Evolutionary conservation across 2,329 filamentous ascomycete genomes (phyloP).

Genomic region (Cercospora sp.): DNA sequence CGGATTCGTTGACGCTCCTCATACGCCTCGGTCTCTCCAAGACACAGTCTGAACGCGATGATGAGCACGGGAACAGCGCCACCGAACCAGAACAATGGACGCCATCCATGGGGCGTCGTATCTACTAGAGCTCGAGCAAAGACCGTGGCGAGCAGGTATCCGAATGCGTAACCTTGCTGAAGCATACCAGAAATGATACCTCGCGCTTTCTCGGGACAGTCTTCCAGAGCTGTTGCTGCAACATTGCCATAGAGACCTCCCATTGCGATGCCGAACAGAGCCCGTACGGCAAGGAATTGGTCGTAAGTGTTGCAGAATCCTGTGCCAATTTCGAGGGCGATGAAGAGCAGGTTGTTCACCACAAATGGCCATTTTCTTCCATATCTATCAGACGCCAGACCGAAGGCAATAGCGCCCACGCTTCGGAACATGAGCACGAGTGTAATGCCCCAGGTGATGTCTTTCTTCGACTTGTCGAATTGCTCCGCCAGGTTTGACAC

Average conservation of each 20-base stretch:
- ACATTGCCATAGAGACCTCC: constrained; percentile 63
- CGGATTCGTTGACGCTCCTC: constrained; percentile 65
- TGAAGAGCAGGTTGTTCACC: constrained; percentile 62
- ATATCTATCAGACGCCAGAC: constrained; percentile 41
- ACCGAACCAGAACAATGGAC: constrained; percentile 87
- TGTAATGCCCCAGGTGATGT: constrained; percentile 61
- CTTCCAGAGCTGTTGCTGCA: constrained; percentile 62
- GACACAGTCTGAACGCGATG: constrained; percentile 72
- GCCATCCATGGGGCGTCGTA: constrained; percentile 78
- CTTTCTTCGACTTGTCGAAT: constrained; percentile 56
- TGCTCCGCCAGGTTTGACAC: constrained; percentile 54
- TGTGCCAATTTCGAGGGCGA: constrained; percentile 60
- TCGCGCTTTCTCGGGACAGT: constrained; percentile 59
- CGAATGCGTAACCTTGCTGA: constrained; percentile 65
- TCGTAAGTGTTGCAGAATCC: constrained; percentile 60
- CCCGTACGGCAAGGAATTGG: constrained; percentile 59
- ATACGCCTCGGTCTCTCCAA: constrained; percentile 78
- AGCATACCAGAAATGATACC: constrained; percentile 63
- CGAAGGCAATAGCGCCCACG: constrained; percentile 60
- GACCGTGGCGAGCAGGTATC: constrained; percentile 57
- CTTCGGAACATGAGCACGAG: constrained; percentile 62
- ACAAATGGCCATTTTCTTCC: constrained; percentile 53
- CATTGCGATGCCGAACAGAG: constrained; percentile 65
- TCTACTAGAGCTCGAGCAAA: constrained; percentile 61
- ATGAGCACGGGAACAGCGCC: constrained; percentile 77